These are phyloP conservation scores for Atkinsonella hypoxylon DNA, from an alignment of 2,329 filamentous ascomycete species.

Conservation along the genomic window DNA sequence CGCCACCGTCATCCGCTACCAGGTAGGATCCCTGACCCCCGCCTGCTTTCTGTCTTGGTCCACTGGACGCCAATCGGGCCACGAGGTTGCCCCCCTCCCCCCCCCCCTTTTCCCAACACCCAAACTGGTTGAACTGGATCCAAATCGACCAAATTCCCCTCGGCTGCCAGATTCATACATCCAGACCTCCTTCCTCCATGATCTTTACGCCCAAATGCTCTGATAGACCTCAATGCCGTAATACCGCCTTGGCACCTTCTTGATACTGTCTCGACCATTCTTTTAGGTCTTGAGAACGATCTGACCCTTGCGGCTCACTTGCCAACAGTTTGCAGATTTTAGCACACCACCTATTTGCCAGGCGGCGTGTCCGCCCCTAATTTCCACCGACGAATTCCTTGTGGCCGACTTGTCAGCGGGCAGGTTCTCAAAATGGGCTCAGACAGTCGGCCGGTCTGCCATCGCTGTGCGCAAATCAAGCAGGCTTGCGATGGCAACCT, in stretches of 20 bases:
- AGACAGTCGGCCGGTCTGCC: constrained; percentile 19
- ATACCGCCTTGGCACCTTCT: background rate
- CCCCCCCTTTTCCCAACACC: background rate
- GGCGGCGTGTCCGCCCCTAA: background rate
- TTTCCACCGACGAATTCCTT: background rate
- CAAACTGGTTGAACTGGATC: background rate
- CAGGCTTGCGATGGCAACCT: constrained; percentile 22
- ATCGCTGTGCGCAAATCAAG: constrained; percentile 24
- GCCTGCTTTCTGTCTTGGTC: background rate
- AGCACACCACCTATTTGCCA: background rate
- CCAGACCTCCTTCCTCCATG: background rate
- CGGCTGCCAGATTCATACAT: background rate
- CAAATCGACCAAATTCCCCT: background rate
- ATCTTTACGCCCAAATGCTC: background rate
- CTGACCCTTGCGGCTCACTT: background rate
- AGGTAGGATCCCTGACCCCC: background rate
- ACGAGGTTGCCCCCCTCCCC: background rate
- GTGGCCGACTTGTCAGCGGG: background rate
- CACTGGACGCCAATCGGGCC: too few relatives aligned
- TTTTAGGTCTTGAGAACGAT: background rate
- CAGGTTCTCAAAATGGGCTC: constrained; percentile 13
- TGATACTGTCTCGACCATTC: background rate
- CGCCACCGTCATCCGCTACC: constrained; percentile 1
- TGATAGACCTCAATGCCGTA: background rate
- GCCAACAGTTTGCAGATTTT: background rate